phyloP scores from a whole-genome alignment of 768 basidiomycete genomes.

The Trametes cinnabarina region DNA sequence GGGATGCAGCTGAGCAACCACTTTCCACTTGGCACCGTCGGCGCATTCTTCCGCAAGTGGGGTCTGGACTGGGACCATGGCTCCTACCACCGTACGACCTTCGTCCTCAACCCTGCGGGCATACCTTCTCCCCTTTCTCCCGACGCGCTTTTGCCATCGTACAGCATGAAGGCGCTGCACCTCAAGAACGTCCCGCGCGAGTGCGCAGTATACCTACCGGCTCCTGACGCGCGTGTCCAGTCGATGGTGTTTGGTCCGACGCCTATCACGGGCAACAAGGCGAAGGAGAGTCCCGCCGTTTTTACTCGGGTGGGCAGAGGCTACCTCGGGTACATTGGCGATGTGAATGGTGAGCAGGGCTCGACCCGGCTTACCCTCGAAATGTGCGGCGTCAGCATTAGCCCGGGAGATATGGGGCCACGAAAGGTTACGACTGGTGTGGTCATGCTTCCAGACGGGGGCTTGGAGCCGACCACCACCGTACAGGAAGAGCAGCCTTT shows the following conservation, averaged over 20 bases:
- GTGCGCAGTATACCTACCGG: conserved; percentile 33
- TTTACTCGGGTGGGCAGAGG: conserved; percentile 24
- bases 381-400: conserved; percentile 16
- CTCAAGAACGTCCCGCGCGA: conserved; percentile 30
- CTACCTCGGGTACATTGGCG: conserved; percentile 38
- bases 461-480: not conserved
- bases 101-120: conserved; percentile 31
- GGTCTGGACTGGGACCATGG: conserved; percentile 39
- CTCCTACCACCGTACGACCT: conserved; percentile 40
- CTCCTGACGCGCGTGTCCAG: conserved; percentile 18
- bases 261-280: conserved; percentile 6
- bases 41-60: conserved; percentile 6
- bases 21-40: conserved; percentile 25
- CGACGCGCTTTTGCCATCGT: not conserved
- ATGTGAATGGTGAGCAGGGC: conserved; percentile 32
- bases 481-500: not conserved
- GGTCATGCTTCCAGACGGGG: not conserved
- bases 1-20: conserved; percentile 36
- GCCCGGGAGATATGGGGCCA: conserved; percentile 13
- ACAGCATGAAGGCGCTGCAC: conserved; percentile 44
- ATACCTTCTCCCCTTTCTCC: conserved; percentile 4
- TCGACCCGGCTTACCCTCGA: conserved; percentile 11
- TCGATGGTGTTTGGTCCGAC: conserved; percentile 23
- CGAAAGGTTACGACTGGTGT: not conserved
- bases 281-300: conserved; percentile 26